Evolutionary conservation across 768 basidiomycete species (phyloP).

Genomic region (Mycena leptocephala): DNA sequence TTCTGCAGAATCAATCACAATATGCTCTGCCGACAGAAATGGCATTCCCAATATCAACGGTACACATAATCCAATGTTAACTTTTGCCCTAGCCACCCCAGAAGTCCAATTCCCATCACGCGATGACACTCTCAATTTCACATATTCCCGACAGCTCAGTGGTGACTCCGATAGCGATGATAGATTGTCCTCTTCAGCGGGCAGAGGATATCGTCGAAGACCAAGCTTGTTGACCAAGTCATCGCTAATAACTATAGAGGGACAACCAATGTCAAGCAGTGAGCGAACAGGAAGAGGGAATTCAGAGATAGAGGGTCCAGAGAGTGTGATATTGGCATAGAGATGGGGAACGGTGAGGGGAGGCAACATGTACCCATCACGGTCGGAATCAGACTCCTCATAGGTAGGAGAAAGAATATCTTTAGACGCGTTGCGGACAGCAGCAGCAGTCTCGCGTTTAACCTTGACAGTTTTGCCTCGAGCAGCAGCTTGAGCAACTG

Average conservation of each 20-base stretch:
- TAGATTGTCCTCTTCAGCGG: no score
- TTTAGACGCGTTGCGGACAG: neutral
- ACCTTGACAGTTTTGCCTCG: neutral
- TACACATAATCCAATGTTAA: neutral
- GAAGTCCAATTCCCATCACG: no score
- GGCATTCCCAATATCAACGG: constrained; percentile 7
- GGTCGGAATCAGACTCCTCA: neutral
- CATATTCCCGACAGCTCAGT: no score
- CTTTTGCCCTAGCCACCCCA: neutral
- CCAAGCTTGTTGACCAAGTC: neutral
- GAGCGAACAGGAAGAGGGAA: no score
- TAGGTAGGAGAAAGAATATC: neutral
- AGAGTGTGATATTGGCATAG: no score
- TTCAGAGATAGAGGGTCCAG: neutral
- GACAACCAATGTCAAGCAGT: no score
- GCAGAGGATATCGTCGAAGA: constrained; percentile 1
- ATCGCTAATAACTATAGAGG: no score
- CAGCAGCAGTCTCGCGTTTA: neutral
- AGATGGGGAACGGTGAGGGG: no score
- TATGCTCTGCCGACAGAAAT: neutral
- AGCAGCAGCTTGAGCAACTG: no score
- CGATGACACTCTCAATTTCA: no score
- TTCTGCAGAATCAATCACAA: constrained; percentile 2
- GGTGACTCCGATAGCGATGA: no score
- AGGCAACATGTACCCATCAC: neutral